Evolutionary conservation across 768 basidiomycete species (phyloP).

Genomic region (Xerocomus brunneocitrinus): DNA sequence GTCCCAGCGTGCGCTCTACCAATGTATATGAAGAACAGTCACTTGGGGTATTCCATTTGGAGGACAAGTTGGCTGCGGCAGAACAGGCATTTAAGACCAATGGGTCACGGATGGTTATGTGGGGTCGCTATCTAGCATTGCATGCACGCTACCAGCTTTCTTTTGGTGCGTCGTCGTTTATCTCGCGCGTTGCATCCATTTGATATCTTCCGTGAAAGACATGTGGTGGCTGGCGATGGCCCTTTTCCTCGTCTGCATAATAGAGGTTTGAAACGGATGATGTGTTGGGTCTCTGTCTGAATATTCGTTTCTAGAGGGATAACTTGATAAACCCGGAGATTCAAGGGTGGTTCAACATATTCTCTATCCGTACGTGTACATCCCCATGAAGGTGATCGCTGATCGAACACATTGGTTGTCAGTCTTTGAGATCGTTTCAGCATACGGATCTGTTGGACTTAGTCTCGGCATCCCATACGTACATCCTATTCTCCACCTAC

Average conservation of each 20-base stretch:
- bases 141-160: slow-evolving; percentile 87
- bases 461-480: slow-evolving; percentile 85
- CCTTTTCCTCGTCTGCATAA: slow-evolving; percentile 85
- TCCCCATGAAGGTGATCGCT: neutral
- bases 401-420: neutral
- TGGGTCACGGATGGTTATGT: slow-evolving; percentile 55
- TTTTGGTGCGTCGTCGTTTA: slow-evolving; percentile 54
- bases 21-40: slow-evolving; percentile 94
- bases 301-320: slow-evolving; percentile 41
- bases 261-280: slow-evolving; percentile 58
- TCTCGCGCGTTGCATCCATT: neutral
- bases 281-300: neutral
- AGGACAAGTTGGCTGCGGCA: slow-evolving; percentile 46
- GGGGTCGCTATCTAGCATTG: slow-evolving; percentile 74
- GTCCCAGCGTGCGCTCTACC: slow-evolving; percentile 75
- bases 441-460: slow-evolving; percentile 86
- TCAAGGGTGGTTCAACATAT: slow-evolving; percentile 77
- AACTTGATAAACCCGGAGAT: slow-evolving; percentile 52
- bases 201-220: slow-evolving; percentile 45
- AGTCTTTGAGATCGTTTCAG: slow-evolving; percentile 88
- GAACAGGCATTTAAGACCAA: slow-evolving; percentile 39
- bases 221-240: slow-evolving; percentile 94
- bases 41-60: slow-evolving; percentile 66
- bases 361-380: slow-evolving; percentile 57
- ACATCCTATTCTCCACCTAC: slow-evolving; percentile 19